A percentile compares a stretch with the other conserved stretches of the same genome.
These are phyloP conservation scores for Dovyalis caffra DNA, from an alignment of 345 rosid genomes.

Conservation along the genomic window DNA sequence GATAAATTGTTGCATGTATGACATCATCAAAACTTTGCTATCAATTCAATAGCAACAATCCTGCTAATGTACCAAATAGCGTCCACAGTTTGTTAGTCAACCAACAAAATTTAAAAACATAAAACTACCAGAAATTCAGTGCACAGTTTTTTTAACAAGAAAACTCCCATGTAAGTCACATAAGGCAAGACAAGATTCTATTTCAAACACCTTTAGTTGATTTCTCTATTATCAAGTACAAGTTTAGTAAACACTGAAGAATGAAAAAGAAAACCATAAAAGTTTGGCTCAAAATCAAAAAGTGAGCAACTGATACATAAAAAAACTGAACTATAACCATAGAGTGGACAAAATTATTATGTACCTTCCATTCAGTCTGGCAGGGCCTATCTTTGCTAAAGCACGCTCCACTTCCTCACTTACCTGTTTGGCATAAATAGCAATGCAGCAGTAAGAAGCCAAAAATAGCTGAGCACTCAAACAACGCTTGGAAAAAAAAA, in stretches of 20 bases:
- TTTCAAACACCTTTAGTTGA: not conserved
- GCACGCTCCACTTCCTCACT: slow-evolving; percentile 99
- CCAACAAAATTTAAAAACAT: not conserved
- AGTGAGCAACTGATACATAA: not conserved
- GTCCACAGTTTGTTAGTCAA: not conserved
- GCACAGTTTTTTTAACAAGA: not conserved
- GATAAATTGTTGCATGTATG: not conserved
- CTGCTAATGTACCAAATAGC: not conserved
- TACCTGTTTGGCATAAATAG: slow-evolving; percentile 54
- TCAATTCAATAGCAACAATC: not conserved
- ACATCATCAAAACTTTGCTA: not conserved
- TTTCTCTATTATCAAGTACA: not conserved
- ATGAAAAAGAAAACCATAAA: not conserved
- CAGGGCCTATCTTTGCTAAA: slow-evolving; percentile 87
- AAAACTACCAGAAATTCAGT: not conserved
- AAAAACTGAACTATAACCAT: not conserved
- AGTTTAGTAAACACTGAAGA: not conserved
- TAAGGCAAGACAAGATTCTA: not conserved
- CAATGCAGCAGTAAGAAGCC: slow-evolving; percentile 1
- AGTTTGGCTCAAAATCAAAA: not conserved
- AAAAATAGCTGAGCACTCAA: not conserved
- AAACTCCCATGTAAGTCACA: not conserved
- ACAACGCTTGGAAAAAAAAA: too few species aligned
- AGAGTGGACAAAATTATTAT: not conserved
- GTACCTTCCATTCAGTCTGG: slow-evolving; percentile 87